Percentiles rank a stretch among this genome's conserved stretches.
Conservation (phyloP, 75 land plant species). For the Selaginella moellendorffii region DNA sequence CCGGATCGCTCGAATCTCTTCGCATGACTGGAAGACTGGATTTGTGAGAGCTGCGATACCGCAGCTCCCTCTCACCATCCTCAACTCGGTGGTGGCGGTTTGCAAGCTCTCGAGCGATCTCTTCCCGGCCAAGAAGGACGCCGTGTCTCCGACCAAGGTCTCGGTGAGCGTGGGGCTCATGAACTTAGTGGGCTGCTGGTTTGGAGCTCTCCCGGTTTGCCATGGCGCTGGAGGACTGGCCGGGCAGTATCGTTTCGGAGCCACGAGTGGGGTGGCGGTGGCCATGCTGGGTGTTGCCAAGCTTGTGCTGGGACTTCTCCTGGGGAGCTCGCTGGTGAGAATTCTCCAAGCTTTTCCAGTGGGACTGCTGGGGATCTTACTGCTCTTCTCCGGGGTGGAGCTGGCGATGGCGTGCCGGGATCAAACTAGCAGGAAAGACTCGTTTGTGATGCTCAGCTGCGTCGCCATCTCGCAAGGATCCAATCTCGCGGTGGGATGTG, state of each 20-base stretch:
- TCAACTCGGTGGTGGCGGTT: constrained; percentile 84
- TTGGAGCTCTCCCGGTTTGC: constrained; percentile 83
- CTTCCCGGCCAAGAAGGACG: constrained; percentile 49
- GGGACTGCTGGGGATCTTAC: constrained; percentile 54
- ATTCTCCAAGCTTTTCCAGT: constrained; percentile 45
- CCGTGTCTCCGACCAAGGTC: constrained; percentile 38
- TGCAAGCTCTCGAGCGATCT: constrained; percentile 64
- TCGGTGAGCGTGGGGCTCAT: constrained; percentile 68
- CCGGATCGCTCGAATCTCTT: constrained; percentile 25
- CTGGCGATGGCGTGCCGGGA: constrained; percentile 69
- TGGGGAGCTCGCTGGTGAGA: constrained; percentile 52
- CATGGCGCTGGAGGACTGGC: constrained; percentile 92
- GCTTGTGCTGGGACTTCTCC: constrained; percentile 41
- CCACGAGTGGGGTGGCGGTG: constrained; percentile 55
- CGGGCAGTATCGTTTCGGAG: constrained; percentile 79
- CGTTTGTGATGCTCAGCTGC: constrained; percentile 51
- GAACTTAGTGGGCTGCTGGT: constrained; percentile 83
- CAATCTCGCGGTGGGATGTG: constrained; percentile 43
- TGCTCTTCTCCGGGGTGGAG: constrained; percentile 69
- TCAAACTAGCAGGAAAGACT: constrained; percentile 41
- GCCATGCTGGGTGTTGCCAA: constrained; percentile 55
- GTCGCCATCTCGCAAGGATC: constrained; percentile 51
- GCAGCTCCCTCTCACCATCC: constrained; percentile 63
- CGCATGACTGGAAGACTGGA: constrained; percentile 69
- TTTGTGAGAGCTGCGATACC: constrained; percentile 67